Evolutionary conservation across 192 early-diverging fungal genomes (phyloP), one percentile per base, ranked within the genome.

Genomic region (Linnemannia elongata): DNA sequence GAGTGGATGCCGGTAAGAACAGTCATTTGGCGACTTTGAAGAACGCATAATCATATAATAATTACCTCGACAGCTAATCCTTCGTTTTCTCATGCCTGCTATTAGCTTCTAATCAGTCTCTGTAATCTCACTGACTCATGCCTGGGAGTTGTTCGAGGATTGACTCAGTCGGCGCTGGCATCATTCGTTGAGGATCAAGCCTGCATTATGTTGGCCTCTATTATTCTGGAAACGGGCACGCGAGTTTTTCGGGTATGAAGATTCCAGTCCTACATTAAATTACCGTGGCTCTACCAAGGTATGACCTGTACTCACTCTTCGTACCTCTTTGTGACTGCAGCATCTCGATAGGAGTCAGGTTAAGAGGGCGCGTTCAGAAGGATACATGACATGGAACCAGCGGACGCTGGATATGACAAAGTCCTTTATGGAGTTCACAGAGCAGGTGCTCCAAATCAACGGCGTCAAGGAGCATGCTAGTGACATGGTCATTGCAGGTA

Each of bases 1-100:
- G 70, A 75, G 47, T 84, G 82, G 77, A 79, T 79, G 77, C 76
- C 68, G 72, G 82, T 84, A 79, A 41, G 78, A 22, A 49, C 60
- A 66, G 13, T 3, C 10, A 17, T 66, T 15, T 33, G 4, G 1
- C 12, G 10, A 33, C 30, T 12, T 15, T 30, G 24, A 1, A 66
- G 33, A 15, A 9, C 10, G 3, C 33, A 33, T 1, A 8, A 66
- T 33, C 13, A 4, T 4, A 15, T 33, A 3, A 3, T 33, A 10
- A 15, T 10, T 13, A 4, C 1, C 60, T 2, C 10, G 13, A 30
- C 24, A 4, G 10, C 30, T 33, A 33, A 66, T 30, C 2, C 13
- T 3, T 6, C 30, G 4, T 33, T 0, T 66, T 66, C 1, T 13
- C 0, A 12, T 33, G 9, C 12, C 27, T 30, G 60, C 60, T 33